Evolutionary conservation across 768 basidiomycete species (phyloP), one percentile per base, ranked within the genome.

Genomic region (Phanerochaete carnosa): DNA sequence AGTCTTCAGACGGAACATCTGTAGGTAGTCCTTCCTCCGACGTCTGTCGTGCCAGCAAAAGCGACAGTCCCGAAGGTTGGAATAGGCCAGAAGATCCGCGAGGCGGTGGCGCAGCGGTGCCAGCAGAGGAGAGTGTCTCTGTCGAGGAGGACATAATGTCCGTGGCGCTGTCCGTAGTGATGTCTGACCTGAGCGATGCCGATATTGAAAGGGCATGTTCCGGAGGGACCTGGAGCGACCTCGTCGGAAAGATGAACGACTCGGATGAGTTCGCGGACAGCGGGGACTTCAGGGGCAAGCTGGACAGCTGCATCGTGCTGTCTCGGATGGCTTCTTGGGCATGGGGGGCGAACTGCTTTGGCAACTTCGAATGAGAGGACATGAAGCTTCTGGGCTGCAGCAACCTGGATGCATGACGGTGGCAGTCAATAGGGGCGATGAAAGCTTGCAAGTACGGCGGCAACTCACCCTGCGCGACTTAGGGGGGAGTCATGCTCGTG

Each of bases 281-380:
- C 19, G 66, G 65, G 3, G 72, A 65, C 37, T 58, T 69, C 6
- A 74, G 69, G 16, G 80, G 71, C 58, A 75, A 46, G 3, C 80
- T 73, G 70, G 89, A 88, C 2, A 92, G 77, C 55, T 86, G 78
- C 68, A 92, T 79, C 0, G 90, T 91, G 63, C 75, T 79, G 33
- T 83, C 76, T 19, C 90, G 84, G 61, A 92, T 92, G 29, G 80
- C 77, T 63, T 81, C 80, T 63, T 84, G 85, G 1, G 84, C 84
- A 65, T 85, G 88, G 9, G 82, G 76, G 8, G 70, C 53, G 7
- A 59, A 62, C 45, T 47, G 61, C 57, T 30, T 61, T 19, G 68
- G 64, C 25, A 64, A 60, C 57, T 43, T 64, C 22, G 73, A 63
- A 56, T 68, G 51, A 56, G 67, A 68, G 45, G 73, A 69, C 67